Percentiles rank a stretch among this genome's conserved stretches.
Evolutionary conservation across 306 rosid genomes (phyloP).

Genomic region (Astragalus glycyphyllos): DNA sequence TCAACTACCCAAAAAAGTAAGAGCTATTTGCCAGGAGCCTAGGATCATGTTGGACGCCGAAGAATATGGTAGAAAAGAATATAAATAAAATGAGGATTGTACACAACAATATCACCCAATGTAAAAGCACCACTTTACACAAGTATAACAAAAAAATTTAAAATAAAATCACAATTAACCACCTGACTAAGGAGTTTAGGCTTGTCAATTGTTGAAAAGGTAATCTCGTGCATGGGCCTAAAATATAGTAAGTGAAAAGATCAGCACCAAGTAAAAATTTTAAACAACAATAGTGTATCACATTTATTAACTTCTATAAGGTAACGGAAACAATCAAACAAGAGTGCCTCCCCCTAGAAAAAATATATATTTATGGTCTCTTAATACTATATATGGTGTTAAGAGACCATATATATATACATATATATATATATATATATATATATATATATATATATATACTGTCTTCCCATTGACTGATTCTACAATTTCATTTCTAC

Average conservation of each 20-base stretch:
- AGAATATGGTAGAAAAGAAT: constrained; percentile 13
- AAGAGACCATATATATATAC: no score
- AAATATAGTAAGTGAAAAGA: constrained; percentile 41
- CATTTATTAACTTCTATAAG: constrained; percentile 19
- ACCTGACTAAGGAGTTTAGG: constrained; percentile 99
- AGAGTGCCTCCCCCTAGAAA: neutral
- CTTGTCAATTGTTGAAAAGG: constrained; percentile 92
- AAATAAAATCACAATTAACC: constrained; percentile 43
- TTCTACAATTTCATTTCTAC: neutral
- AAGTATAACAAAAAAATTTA: neutral
- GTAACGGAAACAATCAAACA: constrained; percentile 24
- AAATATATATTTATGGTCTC: no score
- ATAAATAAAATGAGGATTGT: constrained; percentile 22
- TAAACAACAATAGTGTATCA: constrained; percentile 28
- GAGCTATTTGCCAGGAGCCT: constrained; percentile 22
- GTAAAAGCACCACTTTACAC: constrained; percentile 22
- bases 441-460: no score
- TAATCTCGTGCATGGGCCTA: constrained; percentile 99
- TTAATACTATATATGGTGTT: no score
- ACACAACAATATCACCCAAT: constrained; percentile 30
- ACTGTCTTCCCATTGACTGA: constrained; percentile 30
- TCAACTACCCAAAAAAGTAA: constrained; percentile 33
- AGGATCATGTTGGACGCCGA: constrained; percentile 31
- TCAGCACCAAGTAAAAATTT: constrained; percentile 29
- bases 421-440: no score